Evolutionary conservation across 371 early-diverging fungal species (phyloP), one percentile per base, ranked within the genome.

Genomic region (Circinella umbellata): DNA sequence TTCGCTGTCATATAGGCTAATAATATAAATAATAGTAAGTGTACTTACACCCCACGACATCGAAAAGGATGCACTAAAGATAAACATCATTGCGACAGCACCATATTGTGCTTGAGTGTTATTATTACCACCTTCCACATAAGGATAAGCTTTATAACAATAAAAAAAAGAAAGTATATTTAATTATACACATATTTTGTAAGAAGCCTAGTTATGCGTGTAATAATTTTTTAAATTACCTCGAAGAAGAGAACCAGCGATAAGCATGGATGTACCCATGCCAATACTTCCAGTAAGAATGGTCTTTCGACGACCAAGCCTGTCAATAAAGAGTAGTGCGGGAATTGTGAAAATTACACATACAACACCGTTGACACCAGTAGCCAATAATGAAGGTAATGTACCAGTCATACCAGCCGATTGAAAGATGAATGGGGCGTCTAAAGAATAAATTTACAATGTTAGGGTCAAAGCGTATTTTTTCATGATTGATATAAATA

Each of bases 41-140:
- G 11, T 5, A 51, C 51, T n/a, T 51, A 51, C 51, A 9, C 51
- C 96, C 95, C 95, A 70, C 8, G 67, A 57, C 5, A 37, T 53
- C 3, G 72, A 47, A 35, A 72, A 72, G 27, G 42, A 73, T n/a
- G 69, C 69, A 47, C 64, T 66, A 11, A 69, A 73, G 66, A 69
- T 48, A 51, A 66, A 73, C 74, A 73, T 73, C 74, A 73, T 73
- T 6, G 67, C 67, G 7, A 73, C 69, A 34, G 74, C 74, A 49
- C 66, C 69, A 55, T 73, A 73, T 35, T 73, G 74, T 8, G 74
- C 74, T 38, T 57, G 64, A 15, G 67, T 53, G 49, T 73, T 73
- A 49, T 73, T 73, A n/a, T 37, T 4, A 3, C 74, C 74, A 27
- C 27, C 47, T 18, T 69, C 70, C n/a, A 46, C 63, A 38, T 69